These are phyloP conservation scores for Linderniella brevidens DNA, from an alignment of 257 asterid species.

Conservation along the genomic window DNA sequence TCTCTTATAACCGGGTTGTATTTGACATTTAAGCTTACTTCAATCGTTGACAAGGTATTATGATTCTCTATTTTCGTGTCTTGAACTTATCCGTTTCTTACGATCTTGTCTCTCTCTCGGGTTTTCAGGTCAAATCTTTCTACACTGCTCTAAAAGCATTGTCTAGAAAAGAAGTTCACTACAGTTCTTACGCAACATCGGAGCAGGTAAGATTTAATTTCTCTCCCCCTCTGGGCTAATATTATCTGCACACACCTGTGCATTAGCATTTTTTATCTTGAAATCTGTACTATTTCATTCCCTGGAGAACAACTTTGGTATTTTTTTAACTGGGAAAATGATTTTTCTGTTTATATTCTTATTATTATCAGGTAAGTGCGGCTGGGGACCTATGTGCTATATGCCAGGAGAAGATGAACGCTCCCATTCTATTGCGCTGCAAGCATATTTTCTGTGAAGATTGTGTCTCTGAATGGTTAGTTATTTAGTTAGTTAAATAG, in stretches of 20 bases:
- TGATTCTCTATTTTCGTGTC: neutral
- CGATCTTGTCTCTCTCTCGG: conserved; percentile 3
- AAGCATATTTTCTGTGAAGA: conserved; percentile 85
- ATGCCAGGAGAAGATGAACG: conserved; percentile 85
- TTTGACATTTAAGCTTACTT: conserved; percentile 70
- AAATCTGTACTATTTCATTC: neutral
- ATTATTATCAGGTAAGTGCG: conserved; percentile 35
- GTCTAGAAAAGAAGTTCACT: conserved; percentile 44
- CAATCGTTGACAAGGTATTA: conserved; percentile 71
- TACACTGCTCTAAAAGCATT: conserved; percentile 47
- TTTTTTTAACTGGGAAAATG: neutral
- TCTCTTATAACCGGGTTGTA: conserved; percentile 64
- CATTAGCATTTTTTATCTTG: neutral
- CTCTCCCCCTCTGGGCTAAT: too few relatives aligned
- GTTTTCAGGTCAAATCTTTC: conserved; percentile 44
- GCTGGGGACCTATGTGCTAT: conserved; percentile 84
- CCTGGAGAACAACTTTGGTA: neutral
- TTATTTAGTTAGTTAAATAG: too few relatives aligned
- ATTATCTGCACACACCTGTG: neutral
- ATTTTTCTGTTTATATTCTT: neutral
- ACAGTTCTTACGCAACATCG: conserved; percentile 54
- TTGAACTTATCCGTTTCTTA: neutral
- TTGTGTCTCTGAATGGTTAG: conserved; percentile 76
- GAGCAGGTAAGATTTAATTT: conserved; percentile 39
- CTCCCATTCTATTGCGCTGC: conserved; percentile 66